A percentile compares a stretch with the other conserved stretches of the same genome.
Evolutionary conservation across 2,329 filamentous ascomycete genomes (phyloP).

Genomic region (Dothiorella sarmentorum): DNA sequence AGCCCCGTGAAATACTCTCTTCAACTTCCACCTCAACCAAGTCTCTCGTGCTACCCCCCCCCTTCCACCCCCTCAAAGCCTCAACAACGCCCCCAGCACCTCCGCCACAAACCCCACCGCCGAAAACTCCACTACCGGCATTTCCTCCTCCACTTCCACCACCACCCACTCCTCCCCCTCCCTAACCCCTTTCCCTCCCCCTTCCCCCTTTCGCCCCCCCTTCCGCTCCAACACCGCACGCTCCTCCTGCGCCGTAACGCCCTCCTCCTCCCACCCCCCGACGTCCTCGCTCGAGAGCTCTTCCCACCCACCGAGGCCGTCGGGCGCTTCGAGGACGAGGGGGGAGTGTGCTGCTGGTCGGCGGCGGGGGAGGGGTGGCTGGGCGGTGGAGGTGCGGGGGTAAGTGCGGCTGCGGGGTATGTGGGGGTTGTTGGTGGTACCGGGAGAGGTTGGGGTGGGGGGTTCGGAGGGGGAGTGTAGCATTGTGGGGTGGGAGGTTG

Average conservation of each 20-base stretch:
- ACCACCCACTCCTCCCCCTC: slow-evolving; percentile 25
- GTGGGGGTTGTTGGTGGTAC: no score
- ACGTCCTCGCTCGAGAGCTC: no score
- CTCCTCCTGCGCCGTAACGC: not conserved
- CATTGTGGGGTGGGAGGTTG: no score
- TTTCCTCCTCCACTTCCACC: slow-evolving; percentile 21
- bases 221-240: not conserved
- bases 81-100: not conserved
- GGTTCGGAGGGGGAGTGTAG: no score
- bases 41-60: not conserved
- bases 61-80: not conserved
- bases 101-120: not conserved
- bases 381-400: no score
- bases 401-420: no score
- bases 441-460: no score
- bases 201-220: not conserved
- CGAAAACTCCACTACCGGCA: not conserved
- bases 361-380: no score
- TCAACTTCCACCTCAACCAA: not conserved
- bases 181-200: slow-evolving; percentile 6
- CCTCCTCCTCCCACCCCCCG: no score
- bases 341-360: no score
- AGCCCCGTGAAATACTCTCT: not conserved
- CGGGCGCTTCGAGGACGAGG: no score
- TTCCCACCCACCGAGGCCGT: slow-evolving; percentile 25